Evolutionary conservation across 2,329 filamentous ascomycete species (phyloP).

Genomic region (Fonsecaea multimorphosa): DNA sequence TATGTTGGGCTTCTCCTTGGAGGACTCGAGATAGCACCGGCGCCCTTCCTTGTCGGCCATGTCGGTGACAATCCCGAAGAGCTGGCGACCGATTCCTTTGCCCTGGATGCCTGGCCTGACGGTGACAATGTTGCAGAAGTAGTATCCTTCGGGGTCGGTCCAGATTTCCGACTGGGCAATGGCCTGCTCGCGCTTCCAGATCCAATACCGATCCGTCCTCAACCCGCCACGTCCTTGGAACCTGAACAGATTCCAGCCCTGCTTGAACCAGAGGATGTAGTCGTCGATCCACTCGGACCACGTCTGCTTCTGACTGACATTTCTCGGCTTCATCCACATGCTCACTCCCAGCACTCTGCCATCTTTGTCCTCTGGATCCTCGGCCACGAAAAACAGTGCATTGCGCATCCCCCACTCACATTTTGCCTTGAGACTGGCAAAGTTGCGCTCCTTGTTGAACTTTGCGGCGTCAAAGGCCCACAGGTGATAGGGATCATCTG

Average conservation of each 20-base stretch:
- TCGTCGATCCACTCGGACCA: conserved; percentile 68
- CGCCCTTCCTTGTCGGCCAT: conserved; percentile 68
- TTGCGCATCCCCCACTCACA: conserved; percentile 74
- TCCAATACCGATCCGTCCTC: conserved; percentile 70
- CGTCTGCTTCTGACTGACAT: conserved; percentile 54
- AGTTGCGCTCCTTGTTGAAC: conserved; percentile 67
- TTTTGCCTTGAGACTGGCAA: conserved; percentile 67
- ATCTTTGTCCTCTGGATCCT: conserved; percentile 56
- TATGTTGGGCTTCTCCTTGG: conserved; percentile 70
- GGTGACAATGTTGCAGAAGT: conserved; percentile 77
- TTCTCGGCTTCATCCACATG: conserved; percentile 71
- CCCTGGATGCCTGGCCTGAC: conserved; percentile 70
- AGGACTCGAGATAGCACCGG: conserved; percentile 74
- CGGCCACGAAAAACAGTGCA: conserved; percentile 72
- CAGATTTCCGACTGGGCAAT: conserved; percentile 67
- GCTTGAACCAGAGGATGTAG: conserved; percentile 70
- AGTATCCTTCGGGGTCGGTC: conserved; percentile 71
- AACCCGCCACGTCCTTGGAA: conserved; percentile 71
- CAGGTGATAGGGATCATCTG: conserved; percentile 68
- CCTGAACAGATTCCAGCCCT: conserved; percentile 70
- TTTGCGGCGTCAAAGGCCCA: conserved; percentile 66
- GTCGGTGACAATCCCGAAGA: conserved; percentile 69
- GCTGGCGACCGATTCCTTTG: conserved; percentile 67
- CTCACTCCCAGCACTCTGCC: conserved; percentile 69
- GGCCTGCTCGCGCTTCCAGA: conserved; percentile 72